phyloP scores from a whole-genome alignment of 768 basidiomycete genomes.

The Lentinula aciculospora region DNA sequence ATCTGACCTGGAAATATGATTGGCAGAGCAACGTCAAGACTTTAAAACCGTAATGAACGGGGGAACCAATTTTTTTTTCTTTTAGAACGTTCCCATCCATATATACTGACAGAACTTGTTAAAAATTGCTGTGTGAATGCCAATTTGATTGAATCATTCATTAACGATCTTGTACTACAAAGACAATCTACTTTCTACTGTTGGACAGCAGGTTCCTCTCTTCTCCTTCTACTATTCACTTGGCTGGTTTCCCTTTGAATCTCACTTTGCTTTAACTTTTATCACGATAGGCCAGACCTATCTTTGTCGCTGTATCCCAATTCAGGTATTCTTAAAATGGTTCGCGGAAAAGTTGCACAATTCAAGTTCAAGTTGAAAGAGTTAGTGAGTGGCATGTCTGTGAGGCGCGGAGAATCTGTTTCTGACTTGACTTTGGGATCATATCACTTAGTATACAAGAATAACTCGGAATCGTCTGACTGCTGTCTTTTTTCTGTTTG shows the following conservation, averaged over 20 bases:
- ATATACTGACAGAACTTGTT: too few species aligned
- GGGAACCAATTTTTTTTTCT: too few species aligned
- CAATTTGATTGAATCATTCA: neutral
- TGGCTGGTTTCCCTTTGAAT: neutral
- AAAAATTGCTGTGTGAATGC: neutral
- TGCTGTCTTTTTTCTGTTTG: slow-evolving; percentile 44
- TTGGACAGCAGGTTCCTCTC: neutral
- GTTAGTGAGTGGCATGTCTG: neutral
- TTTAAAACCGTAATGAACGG: too few species aligned
- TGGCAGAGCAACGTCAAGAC: too few species aligned
- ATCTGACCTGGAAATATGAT: too few species aligned
- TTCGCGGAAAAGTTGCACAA: neutral
- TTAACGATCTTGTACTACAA: neutral
- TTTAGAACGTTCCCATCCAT: too few species aligned
- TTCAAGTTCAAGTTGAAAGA: neutral
- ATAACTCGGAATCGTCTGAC: slow-evolving; percentile 25
- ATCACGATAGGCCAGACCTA: neutral
- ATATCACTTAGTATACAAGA: slow-evolving; percentile 12
- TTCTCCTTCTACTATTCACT: neutral
- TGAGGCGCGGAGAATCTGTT: too few species aligned
- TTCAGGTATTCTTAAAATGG: neutral
- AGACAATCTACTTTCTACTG: neutral
- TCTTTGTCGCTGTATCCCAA: neutral
- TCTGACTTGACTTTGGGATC: neutral
- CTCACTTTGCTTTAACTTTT: neutral